phyloP scores from a whole-genome alignment of 208 protist genomes.

The Leishmania gerbilli region DNA sequence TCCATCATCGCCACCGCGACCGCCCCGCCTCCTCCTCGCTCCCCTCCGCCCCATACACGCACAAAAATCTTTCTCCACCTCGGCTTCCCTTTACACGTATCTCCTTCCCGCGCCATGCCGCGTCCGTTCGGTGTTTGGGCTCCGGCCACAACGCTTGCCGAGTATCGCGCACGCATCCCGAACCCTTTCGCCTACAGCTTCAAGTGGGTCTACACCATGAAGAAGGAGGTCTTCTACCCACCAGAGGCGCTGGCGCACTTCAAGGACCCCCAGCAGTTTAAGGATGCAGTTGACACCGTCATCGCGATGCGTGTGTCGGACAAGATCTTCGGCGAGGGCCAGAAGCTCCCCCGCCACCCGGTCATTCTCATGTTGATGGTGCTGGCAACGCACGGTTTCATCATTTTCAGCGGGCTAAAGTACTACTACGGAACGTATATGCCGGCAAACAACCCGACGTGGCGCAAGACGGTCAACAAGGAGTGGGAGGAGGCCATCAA shows the following conservation, averaged over 20 bases:
- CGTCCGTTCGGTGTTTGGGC: conserved; percentile 89
- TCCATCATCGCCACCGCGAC: neutral
- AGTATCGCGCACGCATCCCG: conserved; percentile 80
- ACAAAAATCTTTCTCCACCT: neutral
- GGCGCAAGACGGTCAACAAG: conserved; percentile 90
- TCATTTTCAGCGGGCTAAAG: conserved; percentile 48
- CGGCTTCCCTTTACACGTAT: neutral
- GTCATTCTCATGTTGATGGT: conserved; percentile 45
- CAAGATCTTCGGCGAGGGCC: conserved; percentile 86
- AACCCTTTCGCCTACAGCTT: conserved; percentile 62
- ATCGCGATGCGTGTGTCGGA: conserved; percentile 78
- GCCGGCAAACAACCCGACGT: conserved; percentile 88
- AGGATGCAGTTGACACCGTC: conserved; percentile 81
- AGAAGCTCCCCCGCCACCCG: conserved; percentile 68
- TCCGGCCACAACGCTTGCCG: conserved; percentile 82
- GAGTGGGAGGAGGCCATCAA: conserved; percentile 93
- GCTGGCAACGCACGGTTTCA: conserved; percentile 42
- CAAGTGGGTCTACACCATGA: conserved; percentile 41
- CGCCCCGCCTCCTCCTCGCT: neutral
- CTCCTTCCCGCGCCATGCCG: conserved; percentile 49
- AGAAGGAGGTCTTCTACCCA: conserved; percentile 81
- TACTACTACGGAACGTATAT: conserved; percentile 81
- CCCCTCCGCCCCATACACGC: neutral
- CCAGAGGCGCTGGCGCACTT: conserved; percentile 86
- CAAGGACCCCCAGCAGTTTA: conserved; percentile 88